Base-by-base conservation (phyloP, 2,329 filamentous ascomycete genomes). In the Botryotinia convoluta region DNA sequence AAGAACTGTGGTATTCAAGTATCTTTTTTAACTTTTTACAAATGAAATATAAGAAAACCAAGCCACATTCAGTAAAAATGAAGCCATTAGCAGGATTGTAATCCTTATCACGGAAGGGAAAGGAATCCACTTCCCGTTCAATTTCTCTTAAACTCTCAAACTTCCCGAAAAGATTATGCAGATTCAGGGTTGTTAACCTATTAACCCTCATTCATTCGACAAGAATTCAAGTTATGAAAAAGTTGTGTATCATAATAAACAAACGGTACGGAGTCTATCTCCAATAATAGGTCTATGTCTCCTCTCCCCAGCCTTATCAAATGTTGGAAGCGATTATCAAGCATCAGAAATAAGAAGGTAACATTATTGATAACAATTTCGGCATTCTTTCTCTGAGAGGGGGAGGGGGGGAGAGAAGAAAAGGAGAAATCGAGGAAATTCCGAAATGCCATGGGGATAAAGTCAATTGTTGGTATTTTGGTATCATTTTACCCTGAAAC, bases 41-140 rank as follows among this genome's bases (percentile, higher is more conserved):
- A 57, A 69, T 59, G 65, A 69, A 44, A 26, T 60, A 20, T 10
- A 20, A 26, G 45, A 14, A 37, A 32, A 35, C 71, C 29, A 72
- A 60, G 59, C 71, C 71, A 60, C 29, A 29, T 48, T 29, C 9
- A 48, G 71, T 39, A 61, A 72, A 37, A 32, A 48, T 61, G 71
- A 68, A 51, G 51, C 35, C 51, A 42, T 60, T 51, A 48, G 45
- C 37, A 68, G 71, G 62, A 68, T 48, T 45, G 12, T 7, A n/a
- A 67, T 65, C 45, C 60, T 39, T 65, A 65, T 67, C 60, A 45
- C 69, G 60, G 69, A 32, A 44, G 57, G n/a, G 32, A 72, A 35
- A 54, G 6, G 16, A 59, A 72, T 60, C 39, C 61, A 72, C 69
- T 57, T 72, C 45, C 69, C 61, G 59, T 39, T 69, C 37, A 45